These are phyloP conservation scores for Stellera chamaejasme DNA, from an alignment of 345 rosid species.

Conservation along the genomic window DNA sequence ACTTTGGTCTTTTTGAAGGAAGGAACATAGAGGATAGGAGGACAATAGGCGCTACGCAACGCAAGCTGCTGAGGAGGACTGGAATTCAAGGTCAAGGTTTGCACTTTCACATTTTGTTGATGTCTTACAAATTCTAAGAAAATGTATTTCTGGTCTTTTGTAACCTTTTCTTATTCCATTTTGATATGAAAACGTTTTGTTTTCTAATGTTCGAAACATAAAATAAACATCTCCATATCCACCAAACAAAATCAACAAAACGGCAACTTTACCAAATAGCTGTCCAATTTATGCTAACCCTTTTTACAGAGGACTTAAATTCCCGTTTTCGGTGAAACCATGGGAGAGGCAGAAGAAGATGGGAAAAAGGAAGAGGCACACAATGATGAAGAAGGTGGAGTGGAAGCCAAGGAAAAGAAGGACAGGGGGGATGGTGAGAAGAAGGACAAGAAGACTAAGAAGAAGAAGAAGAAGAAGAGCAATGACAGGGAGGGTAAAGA, in stretches of 20 bases:
- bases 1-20: neutral
- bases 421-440: constrained; percentile 20
- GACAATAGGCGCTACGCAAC: neutral
- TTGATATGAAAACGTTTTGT: neutral
- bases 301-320: neutral
- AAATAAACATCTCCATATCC: neutral
- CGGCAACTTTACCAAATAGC: neutral
- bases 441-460: constrained; percentile 19
- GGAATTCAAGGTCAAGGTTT: constrained; percentile 13
- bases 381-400: constrained; percentile 11
- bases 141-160: too few species aligned
- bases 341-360: constrained; percentile 29
- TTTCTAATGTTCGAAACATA: neutral
- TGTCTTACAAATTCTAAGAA: too few species aligned
- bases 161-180: neutral
- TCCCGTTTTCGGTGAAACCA: constrained; percentile 1
- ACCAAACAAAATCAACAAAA: neutral
- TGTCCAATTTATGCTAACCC: neutral
- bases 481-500: constrained; percentile 7
- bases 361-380: constrained; percentile 24
- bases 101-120: neutral
- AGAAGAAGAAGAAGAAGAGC: constrained; percentile 28
- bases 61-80: neutral
- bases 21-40: neutral
- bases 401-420: constrained; percentile 22